Evolutionary conservation across 257 asterid species (phyloP).

Genomic region (Nemophila menziesii): DNA sequence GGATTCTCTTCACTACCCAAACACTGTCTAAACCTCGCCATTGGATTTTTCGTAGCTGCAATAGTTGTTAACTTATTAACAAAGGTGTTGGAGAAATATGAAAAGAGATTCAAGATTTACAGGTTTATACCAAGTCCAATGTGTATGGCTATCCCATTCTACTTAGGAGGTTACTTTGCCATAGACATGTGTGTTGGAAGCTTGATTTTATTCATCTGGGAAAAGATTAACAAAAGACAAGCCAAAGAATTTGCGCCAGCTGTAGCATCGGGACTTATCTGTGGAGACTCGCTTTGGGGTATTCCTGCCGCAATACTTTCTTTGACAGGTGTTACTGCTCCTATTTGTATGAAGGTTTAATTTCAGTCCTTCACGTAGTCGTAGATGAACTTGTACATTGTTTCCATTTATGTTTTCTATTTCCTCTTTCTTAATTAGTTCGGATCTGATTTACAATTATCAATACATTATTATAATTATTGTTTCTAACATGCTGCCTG

Average conservation of each 20-base stretch:
- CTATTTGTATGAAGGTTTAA: conserved; percentile 61
- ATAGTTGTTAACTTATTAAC: conserved; percentile 16
- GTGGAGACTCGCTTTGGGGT: conserved; percentile 74
- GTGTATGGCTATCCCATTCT: conserved; percentile 85
- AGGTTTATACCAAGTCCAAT: conserved; percentile 60
- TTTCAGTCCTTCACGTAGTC: not conserved
- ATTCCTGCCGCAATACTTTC: conserved; percentile 57
- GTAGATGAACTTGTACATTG: too few species aligned
- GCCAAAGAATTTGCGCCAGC: conserved; percentile 44
- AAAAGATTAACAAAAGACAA: conserved; percentile 16
- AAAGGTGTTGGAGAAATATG: conserved; percentile 17
- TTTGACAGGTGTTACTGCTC: conserved; percentile 34
- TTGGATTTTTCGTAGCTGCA: conserved; percentile 27
- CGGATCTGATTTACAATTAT: too few species aligned
- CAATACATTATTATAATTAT: too few species aligned
- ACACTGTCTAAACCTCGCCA: conserved; percentile 35
- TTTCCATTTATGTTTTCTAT: too few species aligned
- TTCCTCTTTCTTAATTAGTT: too few species aligned
- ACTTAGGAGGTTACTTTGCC: conserved; percentile 53
- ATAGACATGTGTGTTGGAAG: conserved; percentile 79
- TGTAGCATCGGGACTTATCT: conserved; percentile 60
- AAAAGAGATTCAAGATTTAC: conserved; percentile 29
- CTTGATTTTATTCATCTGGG: conserved; percentile 41
- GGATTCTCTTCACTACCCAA: conserved; percentile 53
- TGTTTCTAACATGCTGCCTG: too few species aligned